Base-by-base conservation (phyloP, 495 filamentous ascomycete genomes). In the Xylaria flabelliformis region DNA sequence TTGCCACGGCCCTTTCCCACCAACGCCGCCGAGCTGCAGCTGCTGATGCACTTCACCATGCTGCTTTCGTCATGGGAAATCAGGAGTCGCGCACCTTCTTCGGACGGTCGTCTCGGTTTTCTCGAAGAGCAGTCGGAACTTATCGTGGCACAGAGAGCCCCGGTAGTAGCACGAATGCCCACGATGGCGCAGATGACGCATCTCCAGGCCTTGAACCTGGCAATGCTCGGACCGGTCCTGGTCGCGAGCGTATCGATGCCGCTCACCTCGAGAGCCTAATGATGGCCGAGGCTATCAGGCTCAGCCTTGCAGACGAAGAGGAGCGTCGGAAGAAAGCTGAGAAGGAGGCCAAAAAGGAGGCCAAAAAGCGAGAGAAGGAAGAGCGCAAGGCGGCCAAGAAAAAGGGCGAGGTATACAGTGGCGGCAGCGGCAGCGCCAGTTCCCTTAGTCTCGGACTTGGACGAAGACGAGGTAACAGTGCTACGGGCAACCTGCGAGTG, bases 261-360 rank as follows among this genome's bases (percentile, higher is more conserved):
- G 77, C 75, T 8, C 95, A 98, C 75, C 83, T 98, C 13, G 96
- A 99, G 78, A 95, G 97, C 61, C 93, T 98, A 85, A 99, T 99
- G 96, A 93, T 98, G 88, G 92, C 95, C 86, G 96, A 98, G 78
- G 96, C 96, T 2, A 95, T 99, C 66, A 85, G 96, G 41, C 81
- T 97, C 59, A 97, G 93, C 63, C 84, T 98, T 34, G 94, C 91
- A 9, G 91, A 92, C 41, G 96, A 99, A 76, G 96, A 99, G 75
- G 94, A 98, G 56, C 88, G 95, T 61, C 90, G 91, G 73, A 91
- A 87, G 62, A 92, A 91, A 75, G 91, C 91, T 41, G 93, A 96
- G 63, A 94, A 96, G 76, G 92, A 94, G 74, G 86, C 86, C 4
- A 86, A 84, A 64, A 97, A 97, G 77, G 92, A 94, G 46, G 89